Evolutionary conservation across 23 red algal species (phyloP), one percentile per base, ranked within the genome.

Genomic region (Gracilaria caudata): DNA sequence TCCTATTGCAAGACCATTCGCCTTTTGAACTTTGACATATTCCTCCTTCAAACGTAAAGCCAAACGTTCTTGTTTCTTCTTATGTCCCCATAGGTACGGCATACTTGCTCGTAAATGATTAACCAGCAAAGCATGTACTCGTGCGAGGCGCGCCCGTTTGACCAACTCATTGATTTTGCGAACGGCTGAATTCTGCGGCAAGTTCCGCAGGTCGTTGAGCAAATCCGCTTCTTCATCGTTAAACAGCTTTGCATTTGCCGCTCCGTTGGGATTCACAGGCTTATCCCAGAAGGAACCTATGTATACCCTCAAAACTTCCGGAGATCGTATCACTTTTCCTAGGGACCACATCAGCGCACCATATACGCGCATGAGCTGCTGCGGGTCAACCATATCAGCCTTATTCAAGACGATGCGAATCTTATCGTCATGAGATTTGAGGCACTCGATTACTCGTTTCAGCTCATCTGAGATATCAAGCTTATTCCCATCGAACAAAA

Each of bases 391-490:
- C 72, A 87, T 86, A 68, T 94, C 92, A 64, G 92, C 92, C 51
- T 94, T 94, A 74, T 94, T 94, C 41, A 94, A 53, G 7, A 94
- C 68, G 47, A 94, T 89, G 9, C 92, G 84, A 70, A 94, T 88
- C 78, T 94, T 89, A 64, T 94, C 92, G 39, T 94, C 83, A 54
- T 94, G 92, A 3, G 70, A 44, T 70, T 94, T 94, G 11, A 94
- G 79, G 38, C 74, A 68, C 34, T 94, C 85, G 20, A 94, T 81
- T 34, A 86, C 82, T 45, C 92, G 84, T 51, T 94, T 94, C 40
- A 94, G 78, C 49, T 94, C 92, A 72, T 94, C 92, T 28, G 92
- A 94, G 28, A 94, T 94, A 44, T 94, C 92, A 30, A 94, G 92
- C 61, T 94, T 94, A 65, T 88, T 86, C 2, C 83, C 82, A 51